Percentiles rank a stretch among this genome's conserved stretches.
phyloP scores from a whole-genome alignment of 257 asterid species.

The Oldenlandia corymbosa region DNA sequence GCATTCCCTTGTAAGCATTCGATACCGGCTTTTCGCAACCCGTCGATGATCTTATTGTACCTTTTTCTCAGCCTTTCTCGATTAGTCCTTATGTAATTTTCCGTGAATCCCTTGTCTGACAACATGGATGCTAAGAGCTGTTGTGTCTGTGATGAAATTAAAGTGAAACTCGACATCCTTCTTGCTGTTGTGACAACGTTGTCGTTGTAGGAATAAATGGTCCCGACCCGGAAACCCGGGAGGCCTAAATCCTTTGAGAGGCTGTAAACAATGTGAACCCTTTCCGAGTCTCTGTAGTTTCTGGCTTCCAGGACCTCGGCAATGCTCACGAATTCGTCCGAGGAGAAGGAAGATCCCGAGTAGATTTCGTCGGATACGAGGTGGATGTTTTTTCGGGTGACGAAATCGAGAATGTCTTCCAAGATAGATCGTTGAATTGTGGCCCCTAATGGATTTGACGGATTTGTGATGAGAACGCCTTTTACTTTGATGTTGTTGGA shows the following conservation, averaged over 20 bases:
- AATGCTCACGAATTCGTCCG: constrained; percentile 33
- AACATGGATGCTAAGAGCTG: constrained; percentile 37
- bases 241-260: constrained; percentile 49
- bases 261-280: constrained; percentile 46
- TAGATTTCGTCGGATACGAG: constrained; percentile 49
- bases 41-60: constrained; percentile 26
- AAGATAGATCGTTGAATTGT: constrained; percentile 29
- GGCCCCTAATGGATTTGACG: constrained; percentile 47
- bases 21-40: constrained; percentile 27
- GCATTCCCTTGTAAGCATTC: constrained; percentile 42
- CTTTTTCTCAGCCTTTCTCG: constrained; percentile 30
- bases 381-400: constrained; percentile 29
- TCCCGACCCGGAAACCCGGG: constrained; percentile 47
- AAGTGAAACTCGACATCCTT: constrained; percentile 48
- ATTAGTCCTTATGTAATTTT: constrained; percentile 28
- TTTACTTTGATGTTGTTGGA: constrained; percentile 29
- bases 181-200: constrained; percentile 41
- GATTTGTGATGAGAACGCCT: constrained; percentile 44
- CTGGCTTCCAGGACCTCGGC: constrained; percentile 35
- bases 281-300: constrained; percentile 18
- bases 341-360: constrained; percentile 38
- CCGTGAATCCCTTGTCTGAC: constrained; percentile 22
- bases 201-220: constrained; percentile 42
- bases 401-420: constrained; percentile 33
- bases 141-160: constrained; percentile 47